A percentile compares a stretch with the other conserved stretches of the same genome.
phyloP scores from a whole-genome alignment of 208 protist species.

The Novymonas esmeraldas region DNA sequence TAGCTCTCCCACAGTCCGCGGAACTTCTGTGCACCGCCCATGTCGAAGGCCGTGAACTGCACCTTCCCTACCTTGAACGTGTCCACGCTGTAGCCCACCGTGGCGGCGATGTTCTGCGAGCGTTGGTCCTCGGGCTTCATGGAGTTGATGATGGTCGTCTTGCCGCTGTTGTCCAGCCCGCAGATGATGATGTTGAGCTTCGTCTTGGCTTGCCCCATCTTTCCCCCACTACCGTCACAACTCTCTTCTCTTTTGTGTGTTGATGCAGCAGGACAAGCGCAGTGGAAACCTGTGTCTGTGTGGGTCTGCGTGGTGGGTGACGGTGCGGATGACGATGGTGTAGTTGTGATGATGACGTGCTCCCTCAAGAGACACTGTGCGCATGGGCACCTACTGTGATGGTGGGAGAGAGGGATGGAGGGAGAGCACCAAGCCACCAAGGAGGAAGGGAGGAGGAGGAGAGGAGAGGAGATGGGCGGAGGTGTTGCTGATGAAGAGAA shows the following conservation, averaged over 20 bases:
- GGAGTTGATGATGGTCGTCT: conserved; percentile 98
- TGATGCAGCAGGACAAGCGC: neutral
- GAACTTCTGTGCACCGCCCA: conserved; percentile 98
- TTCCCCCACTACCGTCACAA: neutral
- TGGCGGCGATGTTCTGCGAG: conserved; percentile 94
- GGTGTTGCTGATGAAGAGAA: neutral
- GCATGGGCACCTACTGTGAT: no score
- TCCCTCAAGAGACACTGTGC: no score
- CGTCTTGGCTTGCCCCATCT: conserved; percentile 85
- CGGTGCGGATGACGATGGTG: no score
- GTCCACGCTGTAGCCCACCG: conserved; percentile 95
- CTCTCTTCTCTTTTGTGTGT: neutral
- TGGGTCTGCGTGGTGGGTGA: no score
- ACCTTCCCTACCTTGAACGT: conserved; percentile 94
- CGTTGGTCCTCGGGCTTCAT: conserved; percentile 95
- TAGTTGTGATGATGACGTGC: no score
- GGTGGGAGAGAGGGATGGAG: no score
- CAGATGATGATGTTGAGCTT: conserved; percentile 87
- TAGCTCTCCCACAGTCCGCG: conserved; percentile 97
- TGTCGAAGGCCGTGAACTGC: conserved; percentile 98
- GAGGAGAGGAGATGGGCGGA: neutral
- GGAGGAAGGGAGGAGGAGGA: neutral
- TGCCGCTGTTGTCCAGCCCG: conserved; percentile 94
- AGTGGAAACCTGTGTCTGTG: neutral
- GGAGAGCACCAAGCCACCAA: no score